Evolutionary conservation across 805 yeast genomes (phyloP).

Genomic region (Schizosaccharomyces lindneri): DNA sequence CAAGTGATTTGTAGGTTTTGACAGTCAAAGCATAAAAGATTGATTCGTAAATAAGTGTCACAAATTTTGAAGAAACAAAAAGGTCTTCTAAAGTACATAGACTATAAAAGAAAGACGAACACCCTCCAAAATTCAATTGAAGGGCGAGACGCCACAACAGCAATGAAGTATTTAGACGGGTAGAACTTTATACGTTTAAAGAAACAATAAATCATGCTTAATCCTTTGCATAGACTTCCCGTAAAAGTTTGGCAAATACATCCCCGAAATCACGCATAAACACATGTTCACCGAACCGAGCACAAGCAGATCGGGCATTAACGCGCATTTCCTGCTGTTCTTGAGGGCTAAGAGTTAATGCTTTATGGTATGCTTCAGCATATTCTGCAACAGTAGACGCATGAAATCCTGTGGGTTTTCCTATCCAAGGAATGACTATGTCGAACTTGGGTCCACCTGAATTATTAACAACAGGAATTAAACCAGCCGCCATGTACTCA

Average conservation of each 20-base stretch:
- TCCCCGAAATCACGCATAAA: not conserved
- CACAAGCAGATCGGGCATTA: not conserved
- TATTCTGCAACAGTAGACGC: conserved; percentile 53
- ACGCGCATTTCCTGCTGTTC: not conserved
- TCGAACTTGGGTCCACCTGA: conserved; percentile 87
- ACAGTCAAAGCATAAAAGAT: no score
- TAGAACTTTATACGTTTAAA: no score
- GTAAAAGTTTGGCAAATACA: not conserved
- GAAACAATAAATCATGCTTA: no score
- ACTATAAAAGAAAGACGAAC: no score
- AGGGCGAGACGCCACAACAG: no score
- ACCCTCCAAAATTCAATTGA: no score
- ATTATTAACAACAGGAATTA: conserved; percentile 74
- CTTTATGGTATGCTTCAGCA: conserved; percentile 27
- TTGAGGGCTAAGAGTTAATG: conserved; percentile 11
- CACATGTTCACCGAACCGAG: not conserved
- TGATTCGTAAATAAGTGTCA: no score
- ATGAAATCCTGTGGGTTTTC: conserved; percentile 48
- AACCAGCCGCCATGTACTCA: conserved; percentile 67
- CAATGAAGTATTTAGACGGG: no score
- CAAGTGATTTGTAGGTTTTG: no score
- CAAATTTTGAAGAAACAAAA: no score
- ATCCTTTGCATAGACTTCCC: not conserved
- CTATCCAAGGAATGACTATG: conserved; percentile 34
- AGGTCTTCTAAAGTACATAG: no score